Conservation (phyloP, 2,329 filamentous ascomycete species). For the Dactylellina cionopaga region DNA sequence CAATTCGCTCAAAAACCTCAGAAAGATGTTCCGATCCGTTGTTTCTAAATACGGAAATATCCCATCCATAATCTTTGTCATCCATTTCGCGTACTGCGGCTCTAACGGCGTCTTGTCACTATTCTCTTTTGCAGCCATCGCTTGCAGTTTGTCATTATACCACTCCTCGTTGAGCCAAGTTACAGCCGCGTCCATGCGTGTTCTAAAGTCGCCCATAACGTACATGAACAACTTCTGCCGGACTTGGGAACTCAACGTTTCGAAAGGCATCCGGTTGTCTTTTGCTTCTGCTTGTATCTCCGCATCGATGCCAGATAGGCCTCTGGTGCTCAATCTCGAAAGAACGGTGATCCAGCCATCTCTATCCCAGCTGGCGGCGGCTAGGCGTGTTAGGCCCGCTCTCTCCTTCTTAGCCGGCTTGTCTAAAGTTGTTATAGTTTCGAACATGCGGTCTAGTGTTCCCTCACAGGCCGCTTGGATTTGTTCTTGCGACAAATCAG, state of each 20-base stretch:
- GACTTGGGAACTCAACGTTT: constrained; percentile 73
- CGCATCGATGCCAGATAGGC: constrained; percentile 69
- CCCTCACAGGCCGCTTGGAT: constrained; percentile 78
- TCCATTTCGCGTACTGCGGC: constrained; percentile 80
- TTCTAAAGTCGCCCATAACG: constrained; percentile 89
- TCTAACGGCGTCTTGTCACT: constrained; percentile 63
- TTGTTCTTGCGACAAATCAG: constrained; percentile 75
- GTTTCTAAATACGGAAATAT: constrained; percentile 91
- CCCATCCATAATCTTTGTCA: constrained; percentile 82
- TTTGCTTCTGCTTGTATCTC: constrained; percentile 69
- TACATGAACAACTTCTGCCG: constrained; percentile 84
- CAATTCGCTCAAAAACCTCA: constrained; percentile 90
- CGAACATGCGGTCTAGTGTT: constrained; percentile 79
- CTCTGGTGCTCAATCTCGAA: constrained; percentile 83
- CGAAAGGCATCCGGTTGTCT: constrained; percentile 57
- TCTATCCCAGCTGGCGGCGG: constrained; percentile 82
- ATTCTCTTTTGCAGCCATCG: constrained; percentile 60
- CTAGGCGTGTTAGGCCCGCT: constrained; percentile 82
- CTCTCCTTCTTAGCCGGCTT: constrained; percentile 72
- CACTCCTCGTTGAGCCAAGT: constrained; percentile 97
- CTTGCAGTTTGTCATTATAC: constrained; percentile 82
- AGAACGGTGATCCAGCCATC: constrained; percentile 93
- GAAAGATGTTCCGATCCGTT: constrained; percentile 82
- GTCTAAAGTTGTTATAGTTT: constrained; percentile 78
- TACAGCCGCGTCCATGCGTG: constrained; percentile 87